A percentile compares a stretch with the other conserved stretches of the same genome.
Evolutionary conservation across 495 filamentous ascomycete species (phyloP).

Genomic region (Talaromyces wortmannii): DNA sequence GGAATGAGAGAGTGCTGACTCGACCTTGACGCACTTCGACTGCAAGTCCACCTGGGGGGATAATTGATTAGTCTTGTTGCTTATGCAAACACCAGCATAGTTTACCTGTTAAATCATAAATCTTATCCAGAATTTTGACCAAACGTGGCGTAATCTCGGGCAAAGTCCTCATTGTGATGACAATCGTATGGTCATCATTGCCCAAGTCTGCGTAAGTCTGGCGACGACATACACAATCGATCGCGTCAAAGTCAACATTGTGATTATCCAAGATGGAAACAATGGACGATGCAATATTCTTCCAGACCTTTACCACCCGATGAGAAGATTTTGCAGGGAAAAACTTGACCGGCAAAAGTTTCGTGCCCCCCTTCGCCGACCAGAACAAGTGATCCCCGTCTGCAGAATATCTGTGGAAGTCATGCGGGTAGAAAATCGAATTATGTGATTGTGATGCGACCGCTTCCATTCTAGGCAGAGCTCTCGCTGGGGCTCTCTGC

Average conservation of each 20-base stretch:
- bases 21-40: background rate
- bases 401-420: background rate
- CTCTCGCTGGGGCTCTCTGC: background rate
- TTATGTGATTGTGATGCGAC: background rate
- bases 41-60: background rate
- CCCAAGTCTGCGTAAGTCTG: background rate
- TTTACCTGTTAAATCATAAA: background rate
- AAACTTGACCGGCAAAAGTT: background rate
- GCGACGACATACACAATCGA: background rate
- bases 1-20: background rate
- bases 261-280: background rate
- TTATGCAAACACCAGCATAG: background rate
- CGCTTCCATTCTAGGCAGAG: background rate
- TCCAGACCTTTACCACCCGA: background rate
- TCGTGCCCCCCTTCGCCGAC: background rate
- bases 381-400: background rate
- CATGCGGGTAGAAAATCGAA: background rate
- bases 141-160: background rate
- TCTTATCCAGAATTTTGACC: background rate
- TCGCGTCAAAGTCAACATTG: background rate
- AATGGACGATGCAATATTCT: background rate
- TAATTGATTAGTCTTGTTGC: background rate
- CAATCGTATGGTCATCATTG: constrained; percentile 1
- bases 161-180: background rate
- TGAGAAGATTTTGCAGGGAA: background rate